Conservation (phyloP, 495 filamentous ascomycete species). For the Trypethelium eluteriae region DNA sequence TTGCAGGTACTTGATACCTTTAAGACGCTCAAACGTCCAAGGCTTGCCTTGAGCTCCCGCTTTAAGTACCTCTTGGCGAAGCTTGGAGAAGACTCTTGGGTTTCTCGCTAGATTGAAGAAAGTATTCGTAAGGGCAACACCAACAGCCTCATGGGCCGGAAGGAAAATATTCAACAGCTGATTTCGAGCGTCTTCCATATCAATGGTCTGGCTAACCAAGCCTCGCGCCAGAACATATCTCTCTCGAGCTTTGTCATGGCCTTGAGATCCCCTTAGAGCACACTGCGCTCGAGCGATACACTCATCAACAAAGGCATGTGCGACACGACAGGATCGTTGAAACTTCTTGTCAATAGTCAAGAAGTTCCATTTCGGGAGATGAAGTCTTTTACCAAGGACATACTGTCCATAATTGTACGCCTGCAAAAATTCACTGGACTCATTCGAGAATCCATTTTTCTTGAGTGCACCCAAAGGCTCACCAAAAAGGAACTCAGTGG, state of each 20-base stretch:
- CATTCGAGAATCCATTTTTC: slow-evolving; percentile 14
- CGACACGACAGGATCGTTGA: not conserved
- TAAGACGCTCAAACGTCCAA: slow-evolving; percentile 35
- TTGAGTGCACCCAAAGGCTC: slow-evolving; percentile 42
- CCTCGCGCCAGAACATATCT: slow-evolving; percentile 57
- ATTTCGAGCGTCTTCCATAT: slow-evolving; percentile 52
- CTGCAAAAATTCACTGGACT: not conserved
- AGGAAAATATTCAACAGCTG: slow-evolving; percentile 48
- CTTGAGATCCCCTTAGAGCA: slow-evolving; percentile 22
- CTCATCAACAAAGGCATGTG: slow-evolving; percentile 42
- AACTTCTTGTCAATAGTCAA: not conserved
- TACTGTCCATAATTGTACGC: slow-evolving; percentile 27
- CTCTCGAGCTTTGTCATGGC: slow-evolving; percentile 12
- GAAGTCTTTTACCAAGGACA: slow-evolving; percentile 13
- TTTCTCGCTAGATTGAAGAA: slow-evolving; percentile 40
- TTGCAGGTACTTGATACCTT: slow-evolving; percentile 40
- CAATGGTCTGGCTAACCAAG: slow-evolving; percentile 50
- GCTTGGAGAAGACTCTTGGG: slow-evolving; percentile 41
- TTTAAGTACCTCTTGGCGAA: slow-evolving; percentile 44
- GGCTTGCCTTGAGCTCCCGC: slow-evolving; percentile 24
- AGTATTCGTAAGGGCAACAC: slow-evolving; percentile 38
- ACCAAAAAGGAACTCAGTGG: slow-evolving; percentile 69
- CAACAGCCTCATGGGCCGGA: slow-evolving; percentile 44
- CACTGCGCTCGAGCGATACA: slow-evolving; percentile 30
- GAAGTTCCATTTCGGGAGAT: slow-evolving; percentile 8